Percentiles rank a stretch among this genome's conserved stretches.
These are phyloP conservation scores for Hyaloperonospora arabidopsidis DNA, from an alignment of 352 stramenopile species.

Conservation along the genomic window DNA sequence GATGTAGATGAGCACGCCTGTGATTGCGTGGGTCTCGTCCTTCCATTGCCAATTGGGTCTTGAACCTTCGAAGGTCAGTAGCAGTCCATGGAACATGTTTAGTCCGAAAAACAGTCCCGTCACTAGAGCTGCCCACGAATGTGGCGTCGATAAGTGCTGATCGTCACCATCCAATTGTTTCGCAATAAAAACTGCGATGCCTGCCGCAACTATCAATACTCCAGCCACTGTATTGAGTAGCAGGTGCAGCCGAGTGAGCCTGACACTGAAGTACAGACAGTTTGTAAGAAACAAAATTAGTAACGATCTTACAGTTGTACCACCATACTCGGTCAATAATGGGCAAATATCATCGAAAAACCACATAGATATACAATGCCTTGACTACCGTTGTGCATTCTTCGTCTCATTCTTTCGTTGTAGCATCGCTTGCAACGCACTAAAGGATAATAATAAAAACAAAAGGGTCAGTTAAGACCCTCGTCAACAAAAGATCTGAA, in stretches of 20 bases:
- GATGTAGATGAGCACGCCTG: conserved; percentile 52
- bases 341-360: neutral
- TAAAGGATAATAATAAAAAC: conserved; percentile 4
- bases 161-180: conserved; percentile 24
- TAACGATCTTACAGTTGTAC: neutral
- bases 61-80: conserved; percentile 52
- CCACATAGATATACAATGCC: neutral
- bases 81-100: conserved; percentile 57
- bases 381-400: conserved; percentile 34
- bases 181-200: conserved; percentile 28
- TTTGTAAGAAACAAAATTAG: neutral
- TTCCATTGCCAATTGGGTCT: conserved; percentile 62
- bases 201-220: conserved; percentile 33
- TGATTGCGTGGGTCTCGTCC: conserved; percentile 60
- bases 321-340: conserved; percentile 7
- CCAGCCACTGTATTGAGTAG: conserved; percentile 36
- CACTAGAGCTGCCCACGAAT: conserved; percentile 53
- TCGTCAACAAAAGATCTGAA: neutral
- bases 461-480: neutral
- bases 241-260: conserved; percentile 52
- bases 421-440: conserved; percentile 49
- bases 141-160: conserved; percentile 35
- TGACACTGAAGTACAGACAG: conserved; percentile 37
- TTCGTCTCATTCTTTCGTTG: conserved; percentile 37
- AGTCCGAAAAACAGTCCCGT: conserved; percentile 47